Percentiles rank a stretch among this genome's conserved stretches.
Conservation (phyloP, 768 basidiomycete species). For the Inosperma sp. region DNA sequence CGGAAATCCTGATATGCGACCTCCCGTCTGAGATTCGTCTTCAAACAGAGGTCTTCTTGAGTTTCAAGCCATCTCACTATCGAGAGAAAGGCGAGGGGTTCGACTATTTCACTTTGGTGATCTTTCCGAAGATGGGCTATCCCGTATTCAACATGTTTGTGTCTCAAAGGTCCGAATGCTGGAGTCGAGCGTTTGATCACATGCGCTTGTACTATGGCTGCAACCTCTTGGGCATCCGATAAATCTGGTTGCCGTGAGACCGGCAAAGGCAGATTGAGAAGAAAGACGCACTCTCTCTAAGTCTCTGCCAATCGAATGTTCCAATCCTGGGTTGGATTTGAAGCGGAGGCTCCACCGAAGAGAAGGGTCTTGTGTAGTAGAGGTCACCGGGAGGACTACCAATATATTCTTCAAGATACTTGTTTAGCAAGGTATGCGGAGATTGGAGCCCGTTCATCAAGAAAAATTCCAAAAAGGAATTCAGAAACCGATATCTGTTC, state of each 20-base stretch:
- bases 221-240: slow-evolving; percentile 9
- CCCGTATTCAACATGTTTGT: slow-evolving; percentile 15
- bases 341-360: background rate
- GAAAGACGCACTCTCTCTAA: slow-evolving; percentile 11
- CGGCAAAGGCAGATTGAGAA: slow-evolving; percentile 7
- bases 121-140: slow-evolving; percentile 15
- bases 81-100: slow-evolving; percentile 19
- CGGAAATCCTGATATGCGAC: slow-evolving; percentile 6
- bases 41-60: slow-evolving; percentile 3
- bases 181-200: slow-evolving; percentile 13
- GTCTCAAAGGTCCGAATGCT: slow-evolving; percentile 9
- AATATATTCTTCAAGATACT: slow-evolving; percentile 12
- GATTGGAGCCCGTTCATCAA: background rate
- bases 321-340: slow-evolving; percentile 1
- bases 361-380: background rate
- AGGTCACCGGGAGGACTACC: background rate
- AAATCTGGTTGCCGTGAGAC: slow-evolving; percentile 14
- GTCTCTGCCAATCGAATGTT: slow-evolving; percentile 18
- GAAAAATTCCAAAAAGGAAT: background rate
- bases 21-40: slow-evolving; percentile 7
- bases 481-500: background rate
- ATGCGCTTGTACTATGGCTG: slow-evolving; percentile 15
- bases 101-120: slow-evolving; percentile 16
- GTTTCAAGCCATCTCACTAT: slow-evolving; percentile 14
- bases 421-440: slow-evolving; percentile 15